Evolutionary conservation across 352 stramenopile genomes (phyloP), one percentile per base, ranked within the genome.

Genomic region (Phytophthora meadii): DNA sequence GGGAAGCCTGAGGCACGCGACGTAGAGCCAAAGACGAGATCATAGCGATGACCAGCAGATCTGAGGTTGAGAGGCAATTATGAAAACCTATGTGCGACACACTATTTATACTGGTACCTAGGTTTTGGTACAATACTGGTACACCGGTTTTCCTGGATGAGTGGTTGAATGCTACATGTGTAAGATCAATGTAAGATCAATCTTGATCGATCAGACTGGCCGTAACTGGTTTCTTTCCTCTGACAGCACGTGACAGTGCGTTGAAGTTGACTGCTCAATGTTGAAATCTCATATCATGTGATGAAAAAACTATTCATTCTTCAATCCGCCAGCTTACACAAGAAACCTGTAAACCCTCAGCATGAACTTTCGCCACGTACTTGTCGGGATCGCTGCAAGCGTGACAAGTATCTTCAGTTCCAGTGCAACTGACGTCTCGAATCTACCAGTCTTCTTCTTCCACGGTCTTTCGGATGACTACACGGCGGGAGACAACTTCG

Each of bases 401-500:
- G 36, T 25, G 9, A 37, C 22, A 14, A 9, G 22, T 15, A 9
- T 57, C 25, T 8, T 39, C n/a, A 49, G 1, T 25, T 14, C 51
- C 25, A n/a, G 24, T 12, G 36, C 39, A 28, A 46, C 24, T 12
- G 25, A 59, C 5, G 22, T 41, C 7, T 32, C 39, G 14, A 49
- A 30, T 19, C 61, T 77, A 3, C 69, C 76, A 15, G 55, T 81
- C 27, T 59, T 84, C 49, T 82, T 80, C 54, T 81, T 83, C 57
- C 71, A 83, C 52, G 68, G 74, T 5, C 27, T 72, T n/a, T 52
- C 25, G 1, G 55, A 48, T 14, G 19, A 54, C n/a, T 45, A 46
- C 42, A 54, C 30, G 10, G 5, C 25, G 19, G 44, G 14, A 22
- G 22, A 62, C 4, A 62, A 62, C 11, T 54, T 27, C 22, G 42